Percentiles rank a stretch among this genome's conserved stretches.
These are phyloP conservation scores for Nitzschia palea DNA, from an alignment of 108 stramenopile species.

Conservation along the genomic window DNA sequence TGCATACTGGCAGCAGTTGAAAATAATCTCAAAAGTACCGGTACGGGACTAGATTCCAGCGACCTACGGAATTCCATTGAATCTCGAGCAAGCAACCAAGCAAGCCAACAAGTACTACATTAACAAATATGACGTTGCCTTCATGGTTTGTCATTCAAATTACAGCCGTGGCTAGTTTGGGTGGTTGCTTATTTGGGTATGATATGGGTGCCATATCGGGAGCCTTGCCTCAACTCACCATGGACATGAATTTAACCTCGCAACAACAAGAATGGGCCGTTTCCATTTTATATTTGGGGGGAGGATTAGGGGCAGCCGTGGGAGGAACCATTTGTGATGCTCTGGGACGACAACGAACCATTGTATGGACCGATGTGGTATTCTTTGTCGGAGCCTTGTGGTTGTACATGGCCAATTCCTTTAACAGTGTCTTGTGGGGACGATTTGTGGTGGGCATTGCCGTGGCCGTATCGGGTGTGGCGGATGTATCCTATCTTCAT, in stretches of 20 bases:
- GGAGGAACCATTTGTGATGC: slow-evolving; percentile 71
- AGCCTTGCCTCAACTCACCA: slow-evolving; percentile 60
- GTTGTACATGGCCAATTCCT: slow-evolving; percentile 31
- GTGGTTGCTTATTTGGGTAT: slow-evolving; percentile 75
- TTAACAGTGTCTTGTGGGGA: slow-evolving; percentile 44
- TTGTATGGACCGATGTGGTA: slow-evolving; percentile 60
- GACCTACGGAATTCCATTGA: too few species aligned
- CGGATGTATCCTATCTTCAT: slow-evolving; percentile 71
- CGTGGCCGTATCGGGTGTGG: slow-evolving; percentile 66
- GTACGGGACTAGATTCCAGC: too few species aligned
- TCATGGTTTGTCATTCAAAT: slow-evolving; percentile 52
- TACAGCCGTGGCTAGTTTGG: slow-evolving; percentile 56
- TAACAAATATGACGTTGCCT: too few species aligned
- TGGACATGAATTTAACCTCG: slow-evolving; percentile 42
- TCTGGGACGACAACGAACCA: slow-evolving; percentile 53
- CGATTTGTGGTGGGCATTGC: slow-evolving; percentile 69
- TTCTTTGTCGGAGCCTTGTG: slow-evolving; percentile 62
- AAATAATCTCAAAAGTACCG: too few species aligned
- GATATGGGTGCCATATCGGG: slow-evolving; percentile 72
- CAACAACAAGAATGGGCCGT: slow-evolving; percentile 60
- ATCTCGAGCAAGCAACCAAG: too few species aligned
- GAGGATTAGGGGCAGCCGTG: slow-evolving; percentile 56
- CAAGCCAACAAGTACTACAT: too few species aligned
- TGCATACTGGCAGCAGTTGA: too few species aligned
- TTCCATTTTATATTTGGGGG: slow-evolving; percentile 66